Conservation (phyloP, 768 basidiomycete species). For the Agrocybe chaxingu region DNA sequence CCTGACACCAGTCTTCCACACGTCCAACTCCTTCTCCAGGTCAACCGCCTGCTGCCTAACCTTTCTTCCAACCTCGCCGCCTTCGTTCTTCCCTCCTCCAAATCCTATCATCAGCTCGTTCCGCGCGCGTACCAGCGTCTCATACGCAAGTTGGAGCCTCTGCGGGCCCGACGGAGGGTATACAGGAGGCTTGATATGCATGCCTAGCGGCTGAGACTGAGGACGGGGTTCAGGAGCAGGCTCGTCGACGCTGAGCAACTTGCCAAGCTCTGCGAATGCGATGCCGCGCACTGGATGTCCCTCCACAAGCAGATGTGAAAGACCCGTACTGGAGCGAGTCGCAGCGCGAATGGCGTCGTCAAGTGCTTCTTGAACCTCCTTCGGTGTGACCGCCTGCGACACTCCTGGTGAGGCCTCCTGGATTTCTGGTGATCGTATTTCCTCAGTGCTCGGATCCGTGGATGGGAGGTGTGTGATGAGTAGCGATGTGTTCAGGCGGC, state of each 20-base stretch:
- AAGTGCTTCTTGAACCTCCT: slow-evolving; percentile 48
- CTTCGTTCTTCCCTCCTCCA: slow-evolving; percentile 56
- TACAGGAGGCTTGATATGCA: slow-evolving; percentile 9
- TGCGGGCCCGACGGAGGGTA: slow-evolving; percentile 70
- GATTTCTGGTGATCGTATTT: slow-evolving; percentile 21
- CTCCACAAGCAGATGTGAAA: slow-evolving; percentile 46
- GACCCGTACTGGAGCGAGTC: slow-evolving; percentile 49
- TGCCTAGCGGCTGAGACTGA: neutral
- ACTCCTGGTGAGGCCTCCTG: slow-evolving; percentile 6
- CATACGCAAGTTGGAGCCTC: slow-evolving; percentile 61
- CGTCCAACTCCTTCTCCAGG: slow-evolving; percentile 69
- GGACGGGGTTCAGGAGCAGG: slow-evolving; percentile 36
- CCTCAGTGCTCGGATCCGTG: slow-evolving; percentile 16
- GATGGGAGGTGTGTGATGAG: slow-evolving; percentile 48
- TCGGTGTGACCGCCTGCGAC: slow-evolving; percentile 1
- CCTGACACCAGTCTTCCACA: slow-evolving; percentile 63
- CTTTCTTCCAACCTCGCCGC: slow-evolving; percentile 66
- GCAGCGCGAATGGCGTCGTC: slow-evolving; percentile 62
- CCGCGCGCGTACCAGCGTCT: slow-evolving; percentile 60
- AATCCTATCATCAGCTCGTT: slow-evolving; percentile 68
- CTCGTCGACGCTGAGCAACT: slow-evolving; percentile 78
- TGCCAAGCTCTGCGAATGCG: slow-evolving; percentile 76
- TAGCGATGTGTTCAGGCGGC: slow-evolving; percentile 68
- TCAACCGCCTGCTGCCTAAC: slow-evolving; percentile 57
- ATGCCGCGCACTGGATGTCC: slow-evolving; percentile 81